phyloP scores from a whole-genome alignment of 108 stramenopile genomes.

The Skeletonema tropicum region DNA sequence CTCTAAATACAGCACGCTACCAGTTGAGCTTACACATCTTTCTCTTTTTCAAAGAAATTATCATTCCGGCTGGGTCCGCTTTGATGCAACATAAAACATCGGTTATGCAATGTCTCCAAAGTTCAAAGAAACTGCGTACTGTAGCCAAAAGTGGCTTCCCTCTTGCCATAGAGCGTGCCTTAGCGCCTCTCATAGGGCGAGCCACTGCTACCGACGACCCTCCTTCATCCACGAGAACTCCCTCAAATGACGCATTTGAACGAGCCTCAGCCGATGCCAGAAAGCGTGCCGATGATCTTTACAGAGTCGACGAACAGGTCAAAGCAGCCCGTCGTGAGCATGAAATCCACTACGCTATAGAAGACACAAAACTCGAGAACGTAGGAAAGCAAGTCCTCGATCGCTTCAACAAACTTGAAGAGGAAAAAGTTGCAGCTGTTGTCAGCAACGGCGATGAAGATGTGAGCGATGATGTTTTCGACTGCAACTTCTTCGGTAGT shows the following conservation, averaged over 20 bases:
- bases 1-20: too few relatives aligned
- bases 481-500: too few relatives aligned
- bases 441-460: background rate
- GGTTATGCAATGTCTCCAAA: too few relatives aligned
- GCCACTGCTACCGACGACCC: too few relatives aligned
- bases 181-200: too few relatives aligned
- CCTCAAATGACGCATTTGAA: background rate
- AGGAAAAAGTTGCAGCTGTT: background rate
- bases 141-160: too few relatives aligned
- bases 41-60: too few relatives aligned
- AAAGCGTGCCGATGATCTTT: background rate
- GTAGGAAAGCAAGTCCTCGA: background rate
- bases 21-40: too few relatives aligned
- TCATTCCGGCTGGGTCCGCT: too few relatives aligned
- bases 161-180: too few relatives aligned
- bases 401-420: constrained; percentile 3
- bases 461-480: constrained; percentile 2
- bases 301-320: background rate
- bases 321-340: background rate
- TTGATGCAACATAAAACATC: too few relatives aligned
- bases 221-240: background rate
- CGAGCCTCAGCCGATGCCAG: background rate
- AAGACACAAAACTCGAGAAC: background rate
- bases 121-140: too few relatives aligned
- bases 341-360: background rate